A percentile compares a stretch with the other conserved stretches of the same genome.
Conservation (phyloP, 306 rosid species). For the Oemleria cerasiformis region DNA sequence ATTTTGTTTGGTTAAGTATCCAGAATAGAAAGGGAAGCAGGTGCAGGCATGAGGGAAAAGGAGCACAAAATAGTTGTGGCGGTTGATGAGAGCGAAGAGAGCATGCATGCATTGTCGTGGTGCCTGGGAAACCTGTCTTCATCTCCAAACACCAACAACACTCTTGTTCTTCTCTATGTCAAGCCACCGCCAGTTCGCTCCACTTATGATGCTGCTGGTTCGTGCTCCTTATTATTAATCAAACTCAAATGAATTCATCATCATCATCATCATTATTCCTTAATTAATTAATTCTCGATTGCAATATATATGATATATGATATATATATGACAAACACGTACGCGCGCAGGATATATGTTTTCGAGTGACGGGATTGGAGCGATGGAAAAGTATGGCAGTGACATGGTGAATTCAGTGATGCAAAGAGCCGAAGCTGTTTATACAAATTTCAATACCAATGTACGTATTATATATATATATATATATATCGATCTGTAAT, state of each 20-base stretch:
- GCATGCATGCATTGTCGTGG: constrained; percentile 78
- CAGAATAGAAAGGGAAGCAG: constrained; percentile 16
- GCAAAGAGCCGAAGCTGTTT: constrained; percentile 66
- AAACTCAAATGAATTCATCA: too few species aligned
- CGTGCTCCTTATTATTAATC: too few species aligned
- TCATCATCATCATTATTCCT: too few species aligned
- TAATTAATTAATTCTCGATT: too few species aligned
- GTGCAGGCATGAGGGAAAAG: constrained; percentile 25
- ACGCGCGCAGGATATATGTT: constrained; percentile 48
- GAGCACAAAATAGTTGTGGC: constrained; percentile 63
- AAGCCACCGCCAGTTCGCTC: constrained; percentile 58
- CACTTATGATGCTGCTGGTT: constrained; percentile 63
- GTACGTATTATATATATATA: constrained; percentile 14
- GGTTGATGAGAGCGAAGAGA: constrained; percentile 81
- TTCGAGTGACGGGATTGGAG: constrained; percentile 44
- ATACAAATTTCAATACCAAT: constrained; percentile 31
- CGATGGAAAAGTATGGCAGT: constrained; percentile 47
- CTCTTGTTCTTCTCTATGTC: constrained; percentile 67
- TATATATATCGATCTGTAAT: not conserved
- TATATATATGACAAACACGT: too few species aligned
- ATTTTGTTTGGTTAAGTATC: too few species aligned
- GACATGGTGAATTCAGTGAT: constrained; percentile 62
- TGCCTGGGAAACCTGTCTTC: constrained; percentile 57
- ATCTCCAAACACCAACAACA: constrained; percentile 30
- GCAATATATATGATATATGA: too few species aligned